Conservation (phyloP, 2,329 filamentous ascomycete species). For the Zymoseptoria ardabiliae region DNA sequence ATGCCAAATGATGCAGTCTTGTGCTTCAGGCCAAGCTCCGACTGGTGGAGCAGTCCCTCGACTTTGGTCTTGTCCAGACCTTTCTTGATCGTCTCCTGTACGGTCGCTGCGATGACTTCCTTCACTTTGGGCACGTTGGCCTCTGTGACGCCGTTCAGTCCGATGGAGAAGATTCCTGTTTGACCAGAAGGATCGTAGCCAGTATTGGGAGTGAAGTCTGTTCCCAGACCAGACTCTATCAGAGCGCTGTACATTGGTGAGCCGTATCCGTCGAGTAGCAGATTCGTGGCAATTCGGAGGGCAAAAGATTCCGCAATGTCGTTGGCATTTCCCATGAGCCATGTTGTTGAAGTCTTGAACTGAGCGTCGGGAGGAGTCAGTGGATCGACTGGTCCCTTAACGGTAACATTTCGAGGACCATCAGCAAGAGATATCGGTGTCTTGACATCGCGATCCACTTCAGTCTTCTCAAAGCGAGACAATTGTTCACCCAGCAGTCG, state of each 20-base stretch:
- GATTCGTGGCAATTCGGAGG: slow-evolving; percentile 68
- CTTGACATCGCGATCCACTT: slow-evolving; percentile 66
- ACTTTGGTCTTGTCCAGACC: slow-evolving; percentile 89
- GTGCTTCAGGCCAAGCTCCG: slow-evolving; percentile 89
- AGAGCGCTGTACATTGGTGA: slow-evolving; percentile 85
- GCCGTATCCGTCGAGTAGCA: slow-evolving; percentile 90
- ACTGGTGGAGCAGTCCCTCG: slow-evolving; percentile 84
- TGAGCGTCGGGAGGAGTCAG: slow-evolving; percentile 80
- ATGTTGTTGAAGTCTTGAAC: slow-evolving; percentile 88
- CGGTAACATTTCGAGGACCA: slow-evolving; percentile 61
- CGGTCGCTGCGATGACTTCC: slow-evolving; percentile 62
- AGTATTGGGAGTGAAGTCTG: slow-evolving; percentile 90
- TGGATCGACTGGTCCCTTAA: slow-evolving; percentile 78
- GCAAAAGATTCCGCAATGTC: slow-evolving; percentile 86
- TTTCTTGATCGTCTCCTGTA: slow-evolving; percentile 60
- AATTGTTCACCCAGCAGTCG: slow-evolving; percentile 70
- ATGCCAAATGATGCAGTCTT: slow-evolving; percentile 95
- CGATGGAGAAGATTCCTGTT: slow-evolving; percentile 79
- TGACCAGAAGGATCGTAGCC: slow-evolving; percentile 76
- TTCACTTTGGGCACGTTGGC: slow-evolving; percentile 72
- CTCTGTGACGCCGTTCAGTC: slow-evolving; percentile 80
- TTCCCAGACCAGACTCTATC: slow-evolving; percentile 82
- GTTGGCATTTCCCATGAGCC: slow-evolving; percentile 77
- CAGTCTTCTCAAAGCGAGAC: slow-evolving; percentile 62
- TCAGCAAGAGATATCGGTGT: slow-evolving; percentile 62